Evolutionary conservation across 2,329 filamentous ascomycete genomes (phyloP), one percentile per base, ranked within the genome.

Genomic region (Neonectria ditissima): DNA sequence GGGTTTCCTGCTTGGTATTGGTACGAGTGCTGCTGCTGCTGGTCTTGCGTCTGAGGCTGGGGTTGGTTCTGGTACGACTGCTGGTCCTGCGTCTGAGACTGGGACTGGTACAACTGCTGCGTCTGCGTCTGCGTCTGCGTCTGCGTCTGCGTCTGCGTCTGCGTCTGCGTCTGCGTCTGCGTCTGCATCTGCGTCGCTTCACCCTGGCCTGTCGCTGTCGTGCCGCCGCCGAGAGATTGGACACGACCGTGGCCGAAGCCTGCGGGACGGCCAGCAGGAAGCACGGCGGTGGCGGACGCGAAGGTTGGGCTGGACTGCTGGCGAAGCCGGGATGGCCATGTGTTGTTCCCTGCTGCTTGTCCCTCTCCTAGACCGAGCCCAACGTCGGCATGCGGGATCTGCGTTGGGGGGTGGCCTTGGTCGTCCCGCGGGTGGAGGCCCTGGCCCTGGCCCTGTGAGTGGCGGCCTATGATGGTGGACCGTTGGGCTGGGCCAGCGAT

Each of bases 281-380:
- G 41, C 20, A 24, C 53, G 37, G 51, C 30, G 32, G 57, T 47
- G 50, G 50, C 57, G 50, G 57, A 18, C 18, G 47, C 32, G 54
- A 24, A 37, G 50, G 50, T 63, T 59, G 55, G 54, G 60, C 60
- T 59, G 54, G 48, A 44, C 52, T 56, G 59, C 52, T 56, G 59
- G 52, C 59, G 47, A 47, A 41, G 51, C 59, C 58, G 59, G 54
- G 39, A n/a, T 48, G 51, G 55, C 62, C 54, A 57, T 58, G 54
- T 9, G n/a, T 18, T 61, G 54, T 61, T 60, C 59, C 20, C 26
- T 43, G 34, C 41, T 56, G 58, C 20, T 72, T 73, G 67, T 69
- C 65, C 68, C 45, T 63, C 70, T 71, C 62, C 59, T 59, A 65
- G 69, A 69, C 70, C 69, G 69, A 73, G 68, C 70, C 70, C 70